phyloP scores from a whole-genome alignment of 2,329 filamentous ascomycete species.

The Lachnellula cervina region DNA sequence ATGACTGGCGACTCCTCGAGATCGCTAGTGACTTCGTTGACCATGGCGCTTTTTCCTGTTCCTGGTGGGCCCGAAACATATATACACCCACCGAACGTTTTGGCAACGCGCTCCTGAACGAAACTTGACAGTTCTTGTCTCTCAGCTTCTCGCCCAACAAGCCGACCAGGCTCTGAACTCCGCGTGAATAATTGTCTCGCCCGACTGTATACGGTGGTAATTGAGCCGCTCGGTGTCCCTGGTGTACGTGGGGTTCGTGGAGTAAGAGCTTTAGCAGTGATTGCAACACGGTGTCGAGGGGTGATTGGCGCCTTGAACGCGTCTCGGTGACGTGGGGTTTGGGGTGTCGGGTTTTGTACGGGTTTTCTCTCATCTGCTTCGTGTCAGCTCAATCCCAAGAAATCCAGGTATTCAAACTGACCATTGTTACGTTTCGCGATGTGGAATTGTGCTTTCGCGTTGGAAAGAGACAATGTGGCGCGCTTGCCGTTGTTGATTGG shows the following conservation, averaged over 20 bases:
- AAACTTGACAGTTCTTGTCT: slow-evolving; percentile 63
- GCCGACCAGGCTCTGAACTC: slow-evolving; percentile 38
- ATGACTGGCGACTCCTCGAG: slow-evolving; percentile 48
- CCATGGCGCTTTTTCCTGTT: slow-evolving; percentile 93
- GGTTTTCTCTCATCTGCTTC: slow-evolving; percentile 41
- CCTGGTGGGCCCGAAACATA: slow-evolving; percentile 96
- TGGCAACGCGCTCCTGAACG: slow-evolving; percentile 57
- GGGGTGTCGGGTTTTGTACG: slow-evolving; percentile 58
- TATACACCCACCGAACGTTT: slow-evolving; percentile 69
- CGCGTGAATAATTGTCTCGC: slow-evolving; percentile 81
- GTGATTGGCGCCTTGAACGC: slow-evolving; percentile 69
- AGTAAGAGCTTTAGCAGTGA: slow-evolving; percentile 68
- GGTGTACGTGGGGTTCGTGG: slow-evolving; percentile 75
- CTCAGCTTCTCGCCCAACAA: slow-evolving; percentile 40
- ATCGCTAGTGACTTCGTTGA: slow-evolving; percentile 69
- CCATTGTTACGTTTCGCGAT: slow-evolving; percentile 9
- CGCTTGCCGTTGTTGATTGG: slow-evolving; percentile 45
- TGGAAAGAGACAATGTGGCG: slow-evolving; percentile 40
- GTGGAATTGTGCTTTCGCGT: slow-evolving; percentile 34
- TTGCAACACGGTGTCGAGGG: slow-evolving; percentile 77
- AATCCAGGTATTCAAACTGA: background rate
- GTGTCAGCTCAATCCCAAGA: slow-evolving; percentile 13
- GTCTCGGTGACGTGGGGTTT: slow-evolving; percentile 75
- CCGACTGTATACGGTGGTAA: slow-evolving; percentile 76
- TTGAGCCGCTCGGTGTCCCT: slow-evolving; percentile 57